A percentile compares a stretch with the other conserved stretches of the same genome.
Conservation (phyloP, 352 stramenopile genomes). For the Phytophthora crassamura region DNA sequence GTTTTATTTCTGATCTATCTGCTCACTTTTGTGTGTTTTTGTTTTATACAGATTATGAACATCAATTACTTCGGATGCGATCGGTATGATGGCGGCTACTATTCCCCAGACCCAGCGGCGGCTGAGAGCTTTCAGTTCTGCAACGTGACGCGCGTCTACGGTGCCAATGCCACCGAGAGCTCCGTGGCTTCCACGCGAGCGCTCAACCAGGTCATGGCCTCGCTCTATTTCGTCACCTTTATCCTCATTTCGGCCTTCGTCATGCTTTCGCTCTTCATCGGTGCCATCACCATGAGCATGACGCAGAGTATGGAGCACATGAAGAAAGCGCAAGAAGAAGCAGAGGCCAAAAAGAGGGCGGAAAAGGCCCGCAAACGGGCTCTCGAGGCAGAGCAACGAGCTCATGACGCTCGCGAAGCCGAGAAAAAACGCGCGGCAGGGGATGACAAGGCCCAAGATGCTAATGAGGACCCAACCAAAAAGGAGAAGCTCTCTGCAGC, state of each 20-base stretch:
- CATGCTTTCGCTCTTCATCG: conserved; percentile 92
- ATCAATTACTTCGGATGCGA: conserved; percentile 87
- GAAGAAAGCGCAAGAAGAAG: conserved; percentile 79
- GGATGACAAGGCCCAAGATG: conserved; percentile 5
- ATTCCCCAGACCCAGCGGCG: conserved; percentile 48
- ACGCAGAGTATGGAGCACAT: conserved; percentile 90
- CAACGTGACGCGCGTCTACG: conserved; percentile 68
- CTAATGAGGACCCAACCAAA: conserved; percentile 2
- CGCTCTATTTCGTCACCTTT: conserved; percentile 89
- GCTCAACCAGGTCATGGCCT: conserved; percentile 64
- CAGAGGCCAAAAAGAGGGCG: conserved; percentile 59
- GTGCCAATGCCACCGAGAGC: conserved; percentile 49
- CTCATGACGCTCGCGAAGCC: conserved; percentile 55
- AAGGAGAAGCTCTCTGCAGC: conserved; percentile 56
- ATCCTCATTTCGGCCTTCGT: conserved; percentile 89
- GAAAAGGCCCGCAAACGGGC: conserved; percentile 67
- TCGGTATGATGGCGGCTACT: conserved; percentile 70
- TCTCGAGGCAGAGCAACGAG: conserved; percentile 52
- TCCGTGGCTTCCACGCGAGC: conserved; percentile 41
- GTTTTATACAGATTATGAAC: conserved; percentile 64
- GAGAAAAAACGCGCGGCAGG: conserved; percentile 45
- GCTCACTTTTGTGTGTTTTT: conserved; percentile 7
- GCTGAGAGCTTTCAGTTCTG: conserved; percentile 61
- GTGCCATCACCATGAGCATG: conserved; percentile 92
- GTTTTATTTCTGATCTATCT: not conserved